Percentiles rank a stretch among this genome's conserved stretches.
Evolutionary conservation across 257 asterid species (phyloP).

Genomic region (Solanum boliviense): DNA sequence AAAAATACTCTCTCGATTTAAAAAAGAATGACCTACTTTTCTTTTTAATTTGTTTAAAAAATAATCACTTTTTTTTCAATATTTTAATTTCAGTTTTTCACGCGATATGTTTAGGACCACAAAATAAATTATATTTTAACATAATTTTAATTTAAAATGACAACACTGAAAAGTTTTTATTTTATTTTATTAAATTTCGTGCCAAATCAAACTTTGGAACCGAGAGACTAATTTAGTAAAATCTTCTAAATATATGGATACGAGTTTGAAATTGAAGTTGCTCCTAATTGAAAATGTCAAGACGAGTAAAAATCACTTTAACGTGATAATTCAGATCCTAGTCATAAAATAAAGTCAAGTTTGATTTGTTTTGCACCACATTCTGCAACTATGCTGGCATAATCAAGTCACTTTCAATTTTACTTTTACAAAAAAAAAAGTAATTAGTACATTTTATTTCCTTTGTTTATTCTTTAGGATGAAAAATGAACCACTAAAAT

Average conservation of each 20-base stretch:
- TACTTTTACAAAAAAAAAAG: not conserved
- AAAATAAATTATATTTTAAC: no score
- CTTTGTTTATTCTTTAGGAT: not conserved
- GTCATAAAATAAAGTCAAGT: not conserved
- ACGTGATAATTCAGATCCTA: not conserved
- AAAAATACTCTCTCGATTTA: not conserved
- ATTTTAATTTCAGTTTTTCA: no score
- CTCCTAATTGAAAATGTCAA: not conserved
- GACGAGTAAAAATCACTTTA: not conserved
- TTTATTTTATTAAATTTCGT: no score
- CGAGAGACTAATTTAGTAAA: not conserved
- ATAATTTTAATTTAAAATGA: no score
- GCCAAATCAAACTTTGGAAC: fast-evolving
- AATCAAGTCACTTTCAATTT: not conserved
- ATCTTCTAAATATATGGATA: no score
- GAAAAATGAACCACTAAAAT: not conserved
- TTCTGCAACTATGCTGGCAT: not conserved
- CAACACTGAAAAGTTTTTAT: no score
- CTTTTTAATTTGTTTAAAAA: no score
- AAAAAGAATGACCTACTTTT: no score
- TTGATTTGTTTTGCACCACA: not conserved
- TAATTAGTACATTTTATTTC: not conserved
- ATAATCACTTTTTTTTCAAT: no score
- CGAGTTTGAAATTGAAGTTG: not conserved
- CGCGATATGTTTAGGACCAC: fast-evolving